These are phyloP conservation scores for Amauroascus niger DNA, from an alignment of 2,329 filamentous ascomycete species.

Conservation along the genomic window DNA sequence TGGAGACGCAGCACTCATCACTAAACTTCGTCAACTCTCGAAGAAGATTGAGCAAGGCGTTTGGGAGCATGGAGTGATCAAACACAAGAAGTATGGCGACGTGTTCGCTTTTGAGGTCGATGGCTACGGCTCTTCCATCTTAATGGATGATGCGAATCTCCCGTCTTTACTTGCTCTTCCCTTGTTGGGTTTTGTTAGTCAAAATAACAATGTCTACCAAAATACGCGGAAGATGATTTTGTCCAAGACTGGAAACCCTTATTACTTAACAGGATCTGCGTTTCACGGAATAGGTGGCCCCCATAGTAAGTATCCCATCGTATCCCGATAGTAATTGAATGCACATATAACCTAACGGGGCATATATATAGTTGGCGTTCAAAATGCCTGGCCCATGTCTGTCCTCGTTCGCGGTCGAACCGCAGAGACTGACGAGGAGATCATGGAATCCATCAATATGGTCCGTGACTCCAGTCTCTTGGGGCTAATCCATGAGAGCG, in stretches of 20 bases:
- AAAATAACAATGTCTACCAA: slow-evolving; percentile 61
- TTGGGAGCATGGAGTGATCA: slow-evolving; percentile 67
- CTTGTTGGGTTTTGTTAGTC: slow-evolving; percentile 48
- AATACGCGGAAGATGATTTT: slow-evolving; percentile 83
- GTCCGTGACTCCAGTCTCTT: slow-evolving; percentile 67
- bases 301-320: slow-evolving; percentile 41
- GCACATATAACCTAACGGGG: slow-evolving; percentile 5
- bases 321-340: not conserved
- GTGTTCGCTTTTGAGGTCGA: slow-evolving; percentile 59
- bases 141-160: slow-evolving; percentile 60
- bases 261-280: slow-evolving; percentile 64
- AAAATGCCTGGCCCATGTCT: slow-evolving; percentile 95
- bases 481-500: slow-evolving; percentile 83
- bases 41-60: slow-evolving; percentile 64
- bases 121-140: slow-evolving; percentile 51
- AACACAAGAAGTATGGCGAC: slow-evolving; percentile 42
- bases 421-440: slow-evolving; percentile 69
- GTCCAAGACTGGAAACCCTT: slow-evolving; percentile 69
- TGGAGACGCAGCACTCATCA: slow-evolving; percentile 45
- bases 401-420: slow-evolving; percentile 87
- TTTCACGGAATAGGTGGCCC: slow-evolving; percentile 85
- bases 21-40: slow-evolving; percentile 47
- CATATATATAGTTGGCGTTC: slow-evolving; percentile 61
- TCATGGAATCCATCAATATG: slow-evolving; percentile 57
- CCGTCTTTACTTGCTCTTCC: slow-evolving; percentile 54